Conservation (phyloP, 495 filamentous ascomycete species). For the Hypoxylon lienhwacheense region DNA sequence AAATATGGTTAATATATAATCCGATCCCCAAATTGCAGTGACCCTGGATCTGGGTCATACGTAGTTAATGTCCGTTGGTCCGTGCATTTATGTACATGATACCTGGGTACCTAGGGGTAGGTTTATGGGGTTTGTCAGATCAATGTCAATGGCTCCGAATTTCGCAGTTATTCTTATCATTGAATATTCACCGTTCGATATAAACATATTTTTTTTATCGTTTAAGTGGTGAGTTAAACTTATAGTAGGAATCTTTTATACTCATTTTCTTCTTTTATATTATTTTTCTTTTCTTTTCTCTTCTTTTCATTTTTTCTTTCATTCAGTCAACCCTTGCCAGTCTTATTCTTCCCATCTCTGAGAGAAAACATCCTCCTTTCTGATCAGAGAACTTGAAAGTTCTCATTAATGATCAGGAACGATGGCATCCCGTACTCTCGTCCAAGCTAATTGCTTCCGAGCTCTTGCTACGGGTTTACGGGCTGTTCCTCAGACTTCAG, state of each 20-base stretch:
- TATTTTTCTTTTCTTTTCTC: too few relatives aligned
- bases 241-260: conserved; percentile 11
- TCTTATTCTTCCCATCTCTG: too few relatives aligned
- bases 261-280: too few relatives aligned
- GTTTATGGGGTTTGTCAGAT: too few relatives aligned
- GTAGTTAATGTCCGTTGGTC: too few relatives aligned
- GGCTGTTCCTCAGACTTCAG: conserved; percentile 24
- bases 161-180: conserved; percentile 7
- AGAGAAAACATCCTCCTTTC: conserved; percentile 17
- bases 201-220: conserved; percentile 31
- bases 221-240: conserved; percentile 29
- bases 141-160: too few relatives aligned
- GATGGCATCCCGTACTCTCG: conserved; percentile 52
- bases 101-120: not conserved
- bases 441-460: conserved; percentile 42
- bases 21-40: conserved; percentile 5
- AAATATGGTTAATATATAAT: conserved; percentile 1
- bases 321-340: conserved; percentile 19
- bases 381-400: conserved; percentile 34
- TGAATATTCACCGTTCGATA: not conserved
- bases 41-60: not conserved
- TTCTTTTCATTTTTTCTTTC: too few relatives aligned
- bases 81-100: too few relatives aligned
- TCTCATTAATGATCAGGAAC: conserved; percentile 37
- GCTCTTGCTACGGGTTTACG: conserved; percentile 24